These are phyloP conservation scores for Veloporphyrellus conicus DNA, from an alignment of 1,284 basidiomycete genomes.

Conservation along the genomic window DNA sequence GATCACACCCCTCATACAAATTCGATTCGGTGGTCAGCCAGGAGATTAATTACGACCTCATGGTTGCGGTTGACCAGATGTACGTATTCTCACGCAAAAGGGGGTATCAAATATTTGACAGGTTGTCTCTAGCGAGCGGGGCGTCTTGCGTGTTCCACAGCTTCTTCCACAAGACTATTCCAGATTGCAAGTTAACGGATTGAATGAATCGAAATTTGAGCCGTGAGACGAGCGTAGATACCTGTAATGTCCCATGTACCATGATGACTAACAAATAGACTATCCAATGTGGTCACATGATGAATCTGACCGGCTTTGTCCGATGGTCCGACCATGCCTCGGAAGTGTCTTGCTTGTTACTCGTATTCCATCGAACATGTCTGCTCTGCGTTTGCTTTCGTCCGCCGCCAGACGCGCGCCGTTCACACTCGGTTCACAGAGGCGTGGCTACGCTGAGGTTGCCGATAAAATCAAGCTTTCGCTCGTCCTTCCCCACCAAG, in stretches of 20 bases:
- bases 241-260: not conserved
- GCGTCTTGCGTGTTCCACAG: conserved; percentile 58
- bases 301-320: conserved; percentile 24
- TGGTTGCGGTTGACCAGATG: conserved; percentile 91
- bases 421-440: conserved; percentile 48
- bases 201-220: conserved; percentile 28
- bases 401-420: conserved; percentile 59
- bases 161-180: conserved; percentile 58
- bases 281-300: conserved; percentile 23
- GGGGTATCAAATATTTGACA: conserved; percentile 10
- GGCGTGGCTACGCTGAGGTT: conserved; percentile 85
- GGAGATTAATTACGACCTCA: conserved; percentile 92
- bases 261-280: not conserved
- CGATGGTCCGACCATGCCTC: conserved; percentile 18
- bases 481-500: conserved; percentile 90
- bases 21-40: conserved; percentile 86
- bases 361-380: conserved; percentile 47
- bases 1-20: conserved; percentile 85
- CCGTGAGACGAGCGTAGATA: conserved; percentile 8
- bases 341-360: not conserved
- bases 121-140: conserved; percentile 55
- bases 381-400: conserved; percentile 67
- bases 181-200: conserved; percentile 23
- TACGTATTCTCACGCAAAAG: conserved; percentile 40
- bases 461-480: conserved; percentile 86